Conservation (phyloP, 176 grass and related monocot genomes). For the bread wheat (Triticum aestivum) region DNA sequence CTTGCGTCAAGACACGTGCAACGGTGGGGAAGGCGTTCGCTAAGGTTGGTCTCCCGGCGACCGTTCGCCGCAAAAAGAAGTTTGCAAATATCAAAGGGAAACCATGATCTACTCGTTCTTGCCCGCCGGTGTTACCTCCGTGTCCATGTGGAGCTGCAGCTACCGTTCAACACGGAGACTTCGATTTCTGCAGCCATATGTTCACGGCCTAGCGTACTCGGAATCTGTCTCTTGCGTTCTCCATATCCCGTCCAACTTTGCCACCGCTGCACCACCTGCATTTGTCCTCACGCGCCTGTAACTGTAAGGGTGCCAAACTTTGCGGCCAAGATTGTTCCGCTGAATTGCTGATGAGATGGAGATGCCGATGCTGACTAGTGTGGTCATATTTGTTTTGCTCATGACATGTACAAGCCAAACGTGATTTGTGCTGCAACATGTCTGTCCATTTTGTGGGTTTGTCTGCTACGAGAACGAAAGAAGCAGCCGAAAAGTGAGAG, state of each 20-base stretch:
- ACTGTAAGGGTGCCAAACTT: neutral
- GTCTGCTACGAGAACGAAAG: neutral
- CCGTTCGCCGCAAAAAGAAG: too few relatives aligned
- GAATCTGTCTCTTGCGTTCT: neutral
- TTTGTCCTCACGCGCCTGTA: neutral
- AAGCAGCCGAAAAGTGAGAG: neutral
- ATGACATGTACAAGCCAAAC: neutral
- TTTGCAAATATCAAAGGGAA: too few relatives aligned
- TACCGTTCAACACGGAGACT: too few relatives aligned
- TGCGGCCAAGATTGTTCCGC: neutral
- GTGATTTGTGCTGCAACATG: neutral
- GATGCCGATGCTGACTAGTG: too few relatives aligned
- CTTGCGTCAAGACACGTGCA: too few relatives aligned
- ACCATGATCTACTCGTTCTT: too few relatives aligned
- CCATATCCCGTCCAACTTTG: neutral
- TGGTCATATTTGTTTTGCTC: neutral
- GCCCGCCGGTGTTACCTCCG: too few relatives aligned
- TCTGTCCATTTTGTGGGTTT: neutral
- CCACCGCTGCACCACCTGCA: neutral
- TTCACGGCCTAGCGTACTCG: too few relatives aligned
- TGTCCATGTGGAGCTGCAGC: too few relatives aligned
- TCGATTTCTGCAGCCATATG: too few relatives aligned
- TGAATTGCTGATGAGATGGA: neutral
- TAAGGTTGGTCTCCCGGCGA: too few relatives aligned
- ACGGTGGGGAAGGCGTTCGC: too few relatives aligned